These are phyloP conservation scores for Coprinopsis cinerea DNA, from an alignment of 768 basidiomycete genomes.

Conservation along the genomic window DNA sequence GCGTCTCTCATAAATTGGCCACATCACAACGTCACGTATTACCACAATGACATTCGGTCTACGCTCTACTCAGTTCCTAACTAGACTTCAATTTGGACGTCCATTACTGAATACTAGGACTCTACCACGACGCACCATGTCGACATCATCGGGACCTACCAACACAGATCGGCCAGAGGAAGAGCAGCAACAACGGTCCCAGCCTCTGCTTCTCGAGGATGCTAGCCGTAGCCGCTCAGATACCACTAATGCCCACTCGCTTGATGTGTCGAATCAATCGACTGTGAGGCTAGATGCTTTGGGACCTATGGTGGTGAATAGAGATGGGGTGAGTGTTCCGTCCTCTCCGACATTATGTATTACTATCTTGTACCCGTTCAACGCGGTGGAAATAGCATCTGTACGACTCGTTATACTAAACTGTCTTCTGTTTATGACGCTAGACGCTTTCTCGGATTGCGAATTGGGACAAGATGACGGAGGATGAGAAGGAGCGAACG, in stretches of 20 bases:
- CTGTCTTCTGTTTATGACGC: neutral
- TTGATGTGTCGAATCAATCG: conserved; percentile 7
- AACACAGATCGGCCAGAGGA: neutral
- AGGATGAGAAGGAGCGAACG: conserved; percentile 51
- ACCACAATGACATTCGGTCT: neutral
- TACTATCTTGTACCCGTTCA: neutral
- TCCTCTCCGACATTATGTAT: neutral
- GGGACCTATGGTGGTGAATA: conserved; percentile 66
- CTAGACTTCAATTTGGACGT: neutral
- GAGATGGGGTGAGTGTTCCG: conserved; percentile 46
- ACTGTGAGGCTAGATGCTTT: conserved; percentile 50
- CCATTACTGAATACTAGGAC: neutral
- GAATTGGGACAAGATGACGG: conserved; percentile 58
- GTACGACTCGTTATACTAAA: neutral
- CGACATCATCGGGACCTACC: conserved; percentile 2
- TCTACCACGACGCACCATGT: neutral
- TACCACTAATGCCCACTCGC: conserved; percentile 1
- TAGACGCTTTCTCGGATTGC: conserved; percentile 62
- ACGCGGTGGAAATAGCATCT: neutral
- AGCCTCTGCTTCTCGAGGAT: neutral
- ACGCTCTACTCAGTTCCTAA: neutral
- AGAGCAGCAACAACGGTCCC: neutral
- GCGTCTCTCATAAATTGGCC: no score
- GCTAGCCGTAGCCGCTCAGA: neutral
- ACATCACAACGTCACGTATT: no score